Conservation (phyloP, 139 green algal genomes). For the Penium margaritaceum region DNA sequence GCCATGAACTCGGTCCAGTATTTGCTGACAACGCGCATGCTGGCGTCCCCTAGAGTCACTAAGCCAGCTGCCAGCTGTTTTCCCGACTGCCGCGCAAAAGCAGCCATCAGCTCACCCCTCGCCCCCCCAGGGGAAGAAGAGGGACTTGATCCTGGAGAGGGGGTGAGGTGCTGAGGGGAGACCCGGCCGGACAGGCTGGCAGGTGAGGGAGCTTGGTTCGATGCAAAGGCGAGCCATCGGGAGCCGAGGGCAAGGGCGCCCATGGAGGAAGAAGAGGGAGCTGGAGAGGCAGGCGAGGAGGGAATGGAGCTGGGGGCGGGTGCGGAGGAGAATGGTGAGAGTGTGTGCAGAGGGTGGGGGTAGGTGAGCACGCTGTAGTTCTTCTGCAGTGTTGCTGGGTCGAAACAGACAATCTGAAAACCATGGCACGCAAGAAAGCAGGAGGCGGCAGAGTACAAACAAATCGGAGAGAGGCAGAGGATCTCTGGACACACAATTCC, state of each 20-base stretch:
- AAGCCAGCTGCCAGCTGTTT: conserved; percentile 21
- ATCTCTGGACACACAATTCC: no score
- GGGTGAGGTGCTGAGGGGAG: conserved; percentile 31
- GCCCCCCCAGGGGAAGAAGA: conserved; percentile 28
- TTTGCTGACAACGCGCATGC: conserved; percentile 12
- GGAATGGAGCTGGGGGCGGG: background rate
- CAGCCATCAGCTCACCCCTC: conserved; percentile 20
- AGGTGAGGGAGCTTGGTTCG: conserved; percentile 49
- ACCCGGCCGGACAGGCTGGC: no score
- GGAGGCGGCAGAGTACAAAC: background rate
- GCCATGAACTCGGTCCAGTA: conserved; percentile 28
- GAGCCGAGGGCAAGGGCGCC: conserved; percentile 52
- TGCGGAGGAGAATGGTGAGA: no score
- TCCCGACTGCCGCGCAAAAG: conserved; percentile 37
- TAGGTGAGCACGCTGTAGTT: conserved; percentile 56
- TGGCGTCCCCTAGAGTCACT: conserved; percentile 27
- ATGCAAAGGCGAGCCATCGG: conserved; percentile 58
- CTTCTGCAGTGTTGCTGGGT: conserved; percentile 48
- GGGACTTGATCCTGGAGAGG: conserved; percentile 32
- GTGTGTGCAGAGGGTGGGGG: conserved; percentile 5
- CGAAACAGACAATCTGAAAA: conserved; percentile 54
- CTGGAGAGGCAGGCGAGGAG: no score
- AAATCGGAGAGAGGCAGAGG: no score
- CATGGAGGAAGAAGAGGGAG: no score
- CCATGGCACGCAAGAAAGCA: background rate